These are phyloP conservation scores for Epichloe coenophiala DNA, from an alignment of 2,329 filamentous ascomycete genomes.

Conservation along the genomic window DNA sequence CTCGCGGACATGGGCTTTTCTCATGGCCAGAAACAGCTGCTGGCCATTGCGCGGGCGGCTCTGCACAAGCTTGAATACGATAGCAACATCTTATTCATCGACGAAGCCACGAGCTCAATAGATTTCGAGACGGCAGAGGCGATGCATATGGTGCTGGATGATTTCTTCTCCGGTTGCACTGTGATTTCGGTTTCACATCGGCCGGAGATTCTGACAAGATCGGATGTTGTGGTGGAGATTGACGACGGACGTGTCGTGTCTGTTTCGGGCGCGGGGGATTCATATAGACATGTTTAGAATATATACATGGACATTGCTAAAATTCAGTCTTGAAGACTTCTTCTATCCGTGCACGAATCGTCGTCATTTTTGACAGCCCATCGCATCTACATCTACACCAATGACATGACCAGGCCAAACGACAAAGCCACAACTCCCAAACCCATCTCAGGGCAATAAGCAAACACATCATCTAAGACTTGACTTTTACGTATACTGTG, in stretches of 20 bases:
- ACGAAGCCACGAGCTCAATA: not conserved
- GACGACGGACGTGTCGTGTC: not conserved
- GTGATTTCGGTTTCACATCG: not conserved
- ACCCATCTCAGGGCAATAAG: no score
- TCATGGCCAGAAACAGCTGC: conserved; percentile 9
- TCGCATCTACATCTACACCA: no score
- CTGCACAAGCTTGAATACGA: conserved; percentile 1
- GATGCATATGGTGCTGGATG: not conserved
- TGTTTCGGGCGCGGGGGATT: not conserved
- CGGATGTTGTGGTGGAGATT: not conserved
- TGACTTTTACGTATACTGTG: no score
- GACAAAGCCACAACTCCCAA: no score
- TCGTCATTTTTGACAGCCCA: no score
- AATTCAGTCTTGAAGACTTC: no score
- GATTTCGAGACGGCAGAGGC: not conserved
- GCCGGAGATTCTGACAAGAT: not conserved
- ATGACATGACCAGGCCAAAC: no score
- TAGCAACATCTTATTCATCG: not conserved
- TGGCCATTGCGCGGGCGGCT: conserved; percentile 7
- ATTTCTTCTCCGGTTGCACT: not conserved
- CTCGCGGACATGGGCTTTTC: conserved; percentile 7
- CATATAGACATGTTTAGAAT: no score
- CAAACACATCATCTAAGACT: no score
- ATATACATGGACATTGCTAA: no score
- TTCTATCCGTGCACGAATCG: no score